These are phyloP conservation scores for Xylariaceae sp. DNA, from an alignment of 2,329 filamentous ascomycete genomes.

Conservation along the genomic window DNA sequence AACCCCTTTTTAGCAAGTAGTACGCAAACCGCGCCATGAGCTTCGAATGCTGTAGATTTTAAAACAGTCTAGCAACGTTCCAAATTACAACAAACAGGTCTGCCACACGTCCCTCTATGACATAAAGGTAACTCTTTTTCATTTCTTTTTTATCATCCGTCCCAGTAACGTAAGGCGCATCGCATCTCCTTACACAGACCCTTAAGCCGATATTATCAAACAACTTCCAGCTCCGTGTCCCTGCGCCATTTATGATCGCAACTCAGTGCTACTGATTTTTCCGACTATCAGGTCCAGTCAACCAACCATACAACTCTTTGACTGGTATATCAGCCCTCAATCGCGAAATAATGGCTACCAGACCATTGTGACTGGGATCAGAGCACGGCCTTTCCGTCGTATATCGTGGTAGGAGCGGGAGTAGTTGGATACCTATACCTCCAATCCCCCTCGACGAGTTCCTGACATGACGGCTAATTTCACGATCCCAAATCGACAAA, in stretches of 20 bases:
- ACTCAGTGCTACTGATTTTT: background rate
- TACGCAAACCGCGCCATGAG: background rate
- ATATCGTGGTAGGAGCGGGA: background rate
- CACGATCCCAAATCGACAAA: background rate
- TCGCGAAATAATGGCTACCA: background rate
- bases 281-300: background rate
- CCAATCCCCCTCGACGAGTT: background rate
- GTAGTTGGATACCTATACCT: background rate
- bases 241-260: background rate
- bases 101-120: background rate
- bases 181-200: background rate
- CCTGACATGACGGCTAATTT: background rate
- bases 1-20: background rate
- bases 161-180: background rate
- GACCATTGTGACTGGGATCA: background rate
- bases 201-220: background rate
- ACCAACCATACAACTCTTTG: background rate
- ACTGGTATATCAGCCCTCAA: background rate
- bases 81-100: background rate
- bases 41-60: background rate
- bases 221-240: background rate
- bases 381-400: background rate
- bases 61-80: background rate
- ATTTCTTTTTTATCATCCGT: background rate
- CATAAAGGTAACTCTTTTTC: conserved; percentile 1